Evolutionary conservation across 1,284 basidiomycete species (phyloP).

Genomic region (Microbotryum lychnidis-dioicae): DNA sequence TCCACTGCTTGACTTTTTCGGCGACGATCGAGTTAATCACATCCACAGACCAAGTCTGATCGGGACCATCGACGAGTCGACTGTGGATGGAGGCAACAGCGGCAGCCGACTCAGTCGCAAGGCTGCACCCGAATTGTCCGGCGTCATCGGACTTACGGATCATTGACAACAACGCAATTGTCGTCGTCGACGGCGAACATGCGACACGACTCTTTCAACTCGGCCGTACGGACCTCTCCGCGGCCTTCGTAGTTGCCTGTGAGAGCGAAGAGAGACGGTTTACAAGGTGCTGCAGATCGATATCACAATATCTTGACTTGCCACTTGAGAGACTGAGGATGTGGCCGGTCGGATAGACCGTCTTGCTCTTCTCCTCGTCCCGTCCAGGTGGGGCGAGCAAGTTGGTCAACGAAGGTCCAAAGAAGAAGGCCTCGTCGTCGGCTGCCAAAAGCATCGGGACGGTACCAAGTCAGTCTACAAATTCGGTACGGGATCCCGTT

Average conservation of each 20-base stretch:
- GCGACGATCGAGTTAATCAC: constrained; percentile 55
- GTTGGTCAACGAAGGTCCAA: constrained; percentile 63
- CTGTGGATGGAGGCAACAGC: constrained; percentile 42
- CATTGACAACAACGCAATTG: constrained; percentile 58
- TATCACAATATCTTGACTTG: constrained; percentile 22
- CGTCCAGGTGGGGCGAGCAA: constrained; percentile 45
- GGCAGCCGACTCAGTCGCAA: background rate
- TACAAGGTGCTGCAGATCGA: too few species aligned
- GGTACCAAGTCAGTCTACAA: background rate
- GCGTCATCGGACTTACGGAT: constrained; percentile 51
- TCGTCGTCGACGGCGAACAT: constrained; percentile 57
- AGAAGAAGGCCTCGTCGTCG: constrained; percentile 89
- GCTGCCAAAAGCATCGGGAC: constrained; percentile 16
- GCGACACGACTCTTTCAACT: constrained; percentile 61
- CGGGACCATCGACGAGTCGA: constrained; percentile 69
- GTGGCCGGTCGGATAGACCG: constrained; percentile 10
- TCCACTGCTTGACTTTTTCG: constrained; percentile 53
- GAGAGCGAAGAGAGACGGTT: too few species aligned
- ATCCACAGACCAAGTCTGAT: constrained; percentile 55
- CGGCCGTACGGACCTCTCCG: constrained; percentile 55
- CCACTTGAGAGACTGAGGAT: constrained; percentile 47
- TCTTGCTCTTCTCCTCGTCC: constrained; percentile 31
- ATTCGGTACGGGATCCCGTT: too few species aligned
- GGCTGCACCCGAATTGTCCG: background rate
- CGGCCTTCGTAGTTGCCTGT: constrained; percentile 70